Evolutionary conservation across 2,329 filamentous ascomycete genomes (phyloP), one percentile per base, ranked within the genome.

Genomic region (Pseudogymnoascus sp.): DNA sequence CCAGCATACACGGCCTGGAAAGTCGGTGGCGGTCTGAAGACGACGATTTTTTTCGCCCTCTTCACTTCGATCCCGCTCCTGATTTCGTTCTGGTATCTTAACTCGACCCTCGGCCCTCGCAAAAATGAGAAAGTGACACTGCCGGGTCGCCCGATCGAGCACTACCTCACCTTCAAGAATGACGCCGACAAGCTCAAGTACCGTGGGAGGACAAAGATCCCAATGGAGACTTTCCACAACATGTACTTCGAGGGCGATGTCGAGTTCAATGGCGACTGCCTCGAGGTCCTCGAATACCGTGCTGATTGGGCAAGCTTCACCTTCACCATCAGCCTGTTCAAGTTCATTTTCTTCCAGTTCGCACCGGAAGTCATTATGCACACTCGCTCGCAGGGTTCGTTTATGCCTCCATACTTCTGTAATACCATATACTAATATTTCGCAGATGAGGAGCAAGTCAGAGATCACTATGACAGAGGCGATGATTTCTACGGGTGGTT

Each of bases 401-500:
- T 65, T 64, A 65, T 50, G 26, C 53, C 3, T 12, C 61, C n/a
- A 6, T 12, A 35, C 28, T 12, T 10, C 11, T 26, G 19, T 40
- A 40, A 16, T 41, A 26, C 50, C 12, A 26, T 41, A 38, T 22
- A 43, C 19, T 65, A 64, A 71, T 78, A 70, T 41, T 11, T 60
- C 53, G 37, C 69, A 91, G 93, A 98, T 71, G 93, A 97, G 84
- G 93, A 98, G 78, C 95, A 98, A 80, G 93, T 98, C 63, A 91
- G 93, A 74, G 91, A 93, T 77, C 92, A 97, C 81, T 99, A 99
- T 78, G 95, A 98, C 83, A 89, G 92, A 68, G 95, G 95, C 74
- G 92, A 99, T 76, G 95, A 98, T 78, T 96, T 97, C 80, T 99
- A 99, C 82, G 89, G 86, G 75, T 99, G 93, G 92, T 98, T 98